These are phyloP conservation scores for Strobilomyces echinocephalus DNA, from an alignment of 768 basidiomycete species.

Conservation along the genomic window DNA sequence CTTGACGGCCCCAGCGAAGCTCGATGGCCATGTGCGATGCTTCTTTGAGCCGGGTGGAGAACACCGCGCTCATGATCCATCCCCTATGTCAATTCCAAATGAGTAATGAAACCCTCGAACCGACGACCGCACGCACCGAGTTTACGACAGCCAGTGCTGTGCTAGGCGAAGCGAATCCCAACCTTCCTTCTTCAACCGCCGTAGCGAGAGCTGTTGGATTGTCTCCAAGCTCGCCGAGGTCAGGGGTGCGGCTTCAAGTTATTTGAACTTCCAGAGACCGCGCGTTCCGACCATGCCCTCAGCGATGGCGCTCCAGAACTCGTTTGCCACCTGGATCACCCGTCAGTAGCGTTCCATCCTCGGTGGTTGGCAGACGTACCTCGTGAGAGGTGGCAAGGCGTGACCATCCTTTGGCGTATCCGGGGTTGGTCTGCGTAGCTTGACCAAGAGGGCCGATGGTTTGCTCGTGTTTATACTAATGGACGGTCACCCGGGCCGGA, in stretches of 20 bases:
- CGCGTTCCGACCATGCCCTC: background rate
- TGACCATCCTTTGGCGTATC: constrained; percentile 2
- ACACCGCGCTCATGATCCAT: background rate
- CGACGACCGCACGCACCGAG: background rate
- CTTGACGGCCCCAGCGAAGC: constrained; percentile 3
- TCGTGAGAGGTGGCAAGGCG: constrained; percentile 1
- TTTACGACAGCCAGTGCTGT: background rate
- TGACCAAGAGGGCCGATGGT: background rate
- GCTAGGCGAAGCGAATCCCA: constrained; percentile 1
- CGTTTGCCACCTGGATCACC: background rate
- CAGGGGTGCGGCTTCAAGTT: background rate
- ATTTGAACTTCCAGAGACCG: background rate
- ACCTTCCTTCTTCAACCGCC: background rate
- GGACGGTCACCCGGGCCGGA: too few species aligned
- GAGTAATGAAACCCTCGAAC: background rate
- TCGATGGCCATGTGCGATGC: background rate
- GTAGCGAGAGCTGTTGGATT: background rate
- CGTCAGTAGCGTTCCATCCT: too few species aligned
- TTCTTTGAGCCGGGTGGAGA: background rate
- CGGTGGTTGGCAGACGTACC: background rate
- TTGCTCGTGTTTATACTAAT: too few species aligned
- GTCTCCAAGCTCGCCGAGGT: background rate
- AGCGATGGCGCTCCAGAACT: background rate
- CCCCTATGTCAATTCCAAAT: background rate
- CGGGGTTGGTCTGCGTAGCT: background rate